Evolutionary conservation across 495 filamentous ascomycete species (phyloP), one percentile per base, ranked within the genome.

Genomic region (Podospora pseudocomata): DNA sequence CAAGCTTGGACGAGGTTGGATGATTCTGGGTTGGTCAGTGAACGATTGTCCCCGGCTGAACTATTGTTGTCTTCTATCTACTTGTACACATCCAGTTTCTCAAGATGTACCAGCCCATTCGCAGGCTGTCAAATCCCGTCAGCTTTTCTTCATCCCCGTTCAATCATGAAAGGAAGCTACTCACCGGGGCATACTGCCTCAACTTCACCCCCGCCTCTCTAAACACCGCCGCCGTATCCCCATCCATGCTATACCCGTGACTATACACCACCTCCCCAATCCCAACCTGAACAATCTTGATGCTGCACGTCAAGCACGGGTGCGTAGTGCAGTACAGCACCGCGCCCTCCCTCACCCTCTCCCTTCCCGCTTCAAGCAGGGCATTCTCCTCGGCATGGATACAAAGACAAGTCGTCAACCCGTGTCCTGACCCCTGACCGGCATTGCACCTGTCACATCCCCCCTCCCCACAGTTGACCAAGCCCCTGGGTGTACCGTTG

Each of bases 381-480:
- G 95, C 95, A 77, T 99, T 99, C 80, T 99, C 95, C 80, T 99
- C 95, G 0, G 95, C 95, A 77, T 99, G 95, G 15, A 99, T 85
- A 76, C 95, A 99, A 32, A 97, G 84, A 72, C 95, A 99, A 20
- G 95, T 96, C 1, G 87, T 87, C 34, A 98, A 82, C 0, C 86
- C 89, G 34, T 86, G 81, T 18, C 95, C 94, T 53, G 88, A 89
- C 32, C 83, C 87, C 2, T 87, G 89, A 18, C 76, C 81, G 18
- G 75, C 72, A 74, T 99, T 99, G 77, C 95, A 98, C 53, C 95
- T 84, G 44, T 87, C 86, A 74, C 95, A 99, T 68, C 95, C 95
- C 68, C 95, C 95, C 77, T 96, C 92, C 68, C 90, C 93, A 80
- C 95, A 99, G 74, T 99, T 99, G 64, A 76, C 83, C 68, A 97